phyloP scores from a whole-genome alignment of 176 grass and related monocot species.

The Carex pumila region DNA sequence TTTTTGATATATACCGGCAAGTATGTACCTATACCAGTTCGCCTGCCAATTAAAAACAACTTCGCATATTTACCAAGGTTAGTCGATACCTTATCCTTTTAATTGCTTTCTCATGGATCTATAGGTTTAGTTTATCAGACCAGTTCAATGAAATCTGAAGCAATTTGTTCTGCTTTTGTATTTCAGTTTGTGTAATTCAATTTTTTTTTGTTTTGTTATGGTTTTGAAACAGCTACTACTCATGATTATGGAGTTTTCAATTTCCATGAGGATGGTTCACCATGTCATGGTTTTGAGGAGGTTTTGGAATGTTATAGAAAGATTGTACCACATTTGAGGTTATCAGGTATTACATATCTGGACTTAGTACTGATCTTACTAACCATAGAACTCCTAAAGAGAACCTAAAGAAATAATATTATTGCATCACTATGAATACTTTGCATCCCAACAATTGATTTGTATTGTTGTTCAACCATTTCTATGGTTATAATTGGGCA shows the following conservation, averaged over 20 bases:
- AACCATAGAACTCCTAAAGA: background rate
- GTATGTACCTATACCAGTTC: background rate
- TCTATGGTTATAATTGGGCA: background rate
- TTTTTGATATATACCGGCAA: background rate
- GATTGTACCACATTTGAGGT: conserved; percentile 61
- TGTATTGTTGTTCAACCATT: background rate
- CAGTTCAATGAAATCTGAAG: background rate
- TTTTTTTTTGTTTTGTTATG: background rate
- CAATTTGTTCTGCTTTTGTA: background rate
- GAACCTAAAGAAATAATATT: background rate
- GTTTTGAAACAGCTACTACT: conserved; percentile 44
- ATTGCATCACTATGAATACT: background rate
- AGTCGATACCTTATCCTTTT: background rate
- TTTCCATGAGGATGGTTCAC: conserved; percentile 60
- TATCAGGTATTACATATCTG: conserved; percentile 36
- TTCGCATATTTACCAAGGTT: background rate
- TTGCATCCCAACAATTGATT: too few species aligned
- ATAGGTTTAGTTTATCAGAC: background rate
- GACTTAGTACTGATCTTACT: background rate
- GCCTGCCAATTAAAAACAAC: background rate
- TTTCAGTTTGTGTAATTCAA: background rate
- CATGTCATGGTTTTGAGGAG: conserved; percentile 93
- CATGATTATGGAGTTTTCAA: conserved; percentile 75
- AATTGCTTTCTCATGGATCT: background rate
- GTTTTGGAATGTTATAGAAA: conserved; percentile 69